Conservation (phyloP, 305 asterid genomes). For the Rubia balearica region DNA sequence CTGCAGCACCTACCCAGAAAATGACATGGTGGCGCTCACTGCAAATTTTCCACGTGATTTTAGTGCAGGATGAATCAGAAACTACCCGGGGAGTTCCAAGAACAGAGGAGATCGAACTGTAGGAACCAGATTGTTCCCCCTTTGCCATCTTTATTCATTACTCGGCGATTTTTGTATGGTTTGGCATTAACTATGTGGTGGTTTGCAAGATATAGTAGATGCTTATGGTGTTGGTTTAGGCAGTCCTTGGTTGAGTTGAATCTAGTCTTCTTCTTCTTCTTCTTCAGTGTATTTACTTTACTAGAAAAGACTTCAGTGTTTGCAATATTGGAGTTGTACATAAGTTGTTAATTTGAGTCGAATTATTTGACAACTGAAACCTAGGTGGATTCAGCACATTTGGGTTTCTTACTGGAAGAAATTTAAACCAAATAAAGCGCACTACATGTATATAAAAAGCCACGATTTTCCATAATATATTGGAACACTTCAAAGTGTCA, state of each 20-base stretch:
- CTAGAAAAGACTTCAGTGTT: background rate
- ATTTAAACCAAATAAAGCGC: no score
- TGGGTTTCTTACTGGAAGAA: background rate
- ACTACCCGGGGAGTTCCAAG: background rate
- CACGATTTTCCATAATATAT: no score
- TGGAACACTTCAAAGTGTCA: no score
- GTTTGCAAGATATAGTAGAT: background rate
- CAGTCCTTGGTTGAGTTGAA: background rate
- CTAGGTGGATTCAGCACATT: background rate
- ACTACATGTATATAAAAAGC: no score
- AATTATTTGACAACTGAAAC: background rate
- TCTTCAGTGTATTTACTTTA: background rate
- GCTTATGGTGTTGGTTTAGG: background rate
- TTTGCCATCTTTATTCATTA: background rate
- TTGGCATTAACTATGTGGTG: background rate
- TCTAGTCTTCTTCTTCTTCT: background rate
- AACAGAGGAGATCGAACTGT: background rate
- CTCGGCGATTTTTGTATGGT: background rate
- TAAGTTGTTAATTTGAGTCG: background rate
- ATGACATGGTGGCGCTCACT: conserved; percentile 22
- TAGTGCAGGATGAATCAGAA: background rate
- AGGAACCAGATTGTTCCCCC: background rate
- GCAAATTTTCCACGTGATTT: conserved; percentile 13
- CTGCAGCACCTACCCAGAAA: conserved; percentile 36
- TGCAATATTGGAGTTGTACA: background rate